phyloP scores from a whole-genome alignment of 2,329 filamentous ascomycete genomes.

The Coniochaeta sp. region DNA sequence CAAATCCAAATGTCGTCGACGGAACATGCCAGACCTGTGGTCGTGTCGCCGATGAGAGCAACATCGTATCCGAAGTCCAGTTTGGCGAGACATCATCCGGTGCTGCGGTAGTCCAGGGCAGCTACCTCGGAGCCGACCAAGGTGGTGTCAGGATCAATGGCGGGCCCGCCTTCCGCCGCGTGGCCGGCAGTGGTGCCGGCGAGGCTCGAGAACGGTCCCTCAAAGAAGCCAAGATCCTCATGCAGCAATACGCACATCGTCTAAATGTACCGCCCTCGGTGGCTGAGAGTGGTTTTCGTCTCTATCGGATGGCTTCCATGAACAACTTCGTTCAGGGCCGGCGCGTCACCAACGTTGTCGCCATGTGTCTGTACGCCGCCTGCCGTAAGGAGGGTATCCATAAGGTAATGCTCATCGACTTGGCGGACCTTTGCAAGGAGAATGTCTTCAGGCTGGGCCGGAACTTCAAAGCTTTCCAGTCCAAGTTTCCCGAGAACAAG shows the following conservation, averaged over 20 bases:
- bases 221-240: conserved; percentile 48
- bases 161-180: conserved; percentile 49
- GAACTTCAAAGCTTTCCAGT: conserved; percentile 76
- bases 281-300: conserved; percentile 58
- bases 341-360: conserved; percentile 74
- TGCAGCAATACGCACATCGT: conserved; percentile 54
- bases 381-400: conserved; percentile 74
- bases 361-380: conserved; percentile 85
- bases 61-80: conserved; percentile 85
- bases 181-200: conserved; percentile 43
- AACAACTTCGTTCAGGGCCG: conserved; percentile 82
- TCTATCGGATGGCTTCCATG: conserved; percentile 68
- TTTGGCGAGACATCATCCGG: conserved; percentile 85
- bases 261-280: conserved; percentile 54
- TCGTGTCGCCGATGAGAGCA: conserved; percentile 73
- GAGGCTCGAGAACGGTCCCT: conserved; percentile 54
- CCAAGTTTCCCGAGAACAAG: conserved; percentile 53
- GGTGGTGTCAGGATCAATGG: conserved; percentile 65
- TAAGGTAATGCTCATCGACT: conserved; percentile 88
- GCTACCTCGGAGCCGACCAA: conserved; percentile 78
- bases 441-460: conserved; percentile 91
- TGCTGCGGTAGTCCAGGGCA: conserved; percentile 84
- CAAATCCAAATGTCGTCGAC: conserved; percentile 51
- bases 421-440: conserved; percentile 74
- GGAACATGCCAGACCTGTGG: conserved; percentile 78